A percentile compares a stretch with the other conserved stretches of the same genome.
phyloP scores from a whole-genome alignment of 768 basidiomycete species.

The Mycena haematopus region DNA sequence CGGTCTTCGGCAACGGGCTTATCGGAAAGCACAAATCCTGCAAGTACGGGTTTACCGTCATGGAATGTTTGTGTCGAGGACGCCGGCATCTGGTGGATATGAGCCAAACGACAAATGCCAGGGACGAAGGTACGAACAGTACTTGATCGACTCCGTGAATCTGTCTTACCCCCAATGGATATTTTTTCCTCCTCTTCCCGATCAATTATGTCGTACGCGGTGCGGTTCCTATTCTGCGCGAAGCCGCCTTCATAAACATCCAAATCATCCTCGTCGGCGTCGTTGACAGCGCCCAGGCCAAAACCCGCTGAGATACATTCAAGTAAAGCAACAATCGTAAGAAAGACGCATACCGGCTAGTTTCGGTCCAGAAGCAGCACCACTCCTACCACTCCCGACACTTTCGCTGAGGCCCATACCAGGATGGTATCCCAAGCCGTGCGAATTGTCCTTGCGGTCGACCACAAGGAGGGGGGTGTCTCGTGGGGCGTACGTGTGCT shows the following conservation, averaged over 20 bases:
- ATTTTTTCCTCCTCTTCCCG: slow-evolving; percentile 68
- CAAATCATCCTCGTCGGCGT: slow-evolving; percentile 92
- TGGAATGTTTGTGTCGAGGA: slow-evolving; percentile 56
- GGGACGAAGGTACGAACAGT: slow-evolving; percentile 37
- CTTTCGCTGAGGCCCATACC: slow-evolving; percentile 67
- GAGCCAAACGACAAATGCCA: slow-evolving; percentile 26
- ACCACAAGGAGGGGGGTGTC: slow-evolving; percentile 73
- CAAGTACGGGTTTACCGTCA: slow-evolving; percentile 75
- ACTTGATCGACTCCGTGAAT: slow-evolving; percentile 32
- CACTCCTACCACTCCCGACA: slow-evolving; percentile 46
- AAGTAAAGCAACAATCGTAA: slow-evolving; percentile 2
- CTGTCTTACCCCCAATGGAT: slow-evolving; percentile 44
- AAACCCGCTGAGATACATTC: slow-evolving; percentile 67
- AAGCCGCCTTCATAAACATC: slow-evolving; percentile 74
- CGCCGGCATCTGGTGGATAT: slow-evolving; percentile 42
- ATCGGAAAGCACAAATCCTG: slow-evolving; percentile 77
- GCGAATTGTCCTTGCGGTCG: slow-evolving; percentile 73
- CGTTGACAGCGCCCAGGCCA: slow-evolving; percentile 88
- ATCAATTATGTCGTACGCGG: slow-evolving; percentile 71
- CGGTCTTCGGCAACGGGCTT: slow-evolving; percentile 72
- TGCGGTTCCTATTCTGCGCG: slow-evolving; percentile 48
- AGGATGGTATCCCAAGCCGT: slow-evolving; percentile 85
- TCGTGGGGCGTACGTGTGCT: slow-evolving; percentile 85
- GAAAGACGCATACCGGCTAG: slow-evolving; percentile 55
- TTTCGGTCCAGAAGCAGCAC: slow-evolving; percentile 51